Base-by-base conservation (phyloP, 2,329 filamentous ascomycete genomes). In the Endoconidiophora polonica region DNA sequence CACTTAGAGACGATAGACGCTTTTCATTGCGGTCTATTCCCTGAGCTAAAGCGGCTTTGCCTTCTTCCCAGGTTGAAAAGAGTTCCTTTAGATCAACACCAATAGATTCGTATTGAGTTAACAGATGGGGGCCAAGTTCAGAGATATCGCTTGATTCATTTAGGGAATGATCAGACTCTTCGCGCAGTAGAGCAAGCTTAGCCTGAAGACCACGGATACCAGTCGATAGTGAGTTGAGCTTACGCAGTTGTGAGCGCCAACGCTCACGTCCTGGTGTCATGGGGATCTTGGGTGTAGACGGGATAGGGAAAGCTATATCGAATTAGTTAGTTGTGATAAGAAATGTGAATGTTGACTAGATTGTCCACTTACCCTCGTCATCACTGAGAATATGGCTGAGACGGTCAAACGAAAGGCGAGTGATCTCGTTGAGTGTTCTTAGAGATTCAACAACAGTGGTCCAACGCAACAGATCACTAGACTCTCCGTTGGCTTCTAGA, bases 21-120 rank as follows among this genome's bases (percentile, higher is more conserved):
- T 81, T 80, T 62, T 86, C 81, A 60, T 88, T 86, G 52, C 81
- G 79, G 62, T 91, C 82, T 59, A 94, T 83, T 56, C 83, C 88
- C 49, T 79, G 77, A 44, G 86, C 79, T 48, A 98, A 69, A 4
- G 86, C 80, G n/a, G 81, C 76, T 62, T 84, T 90, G 46, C 90
- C 91, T 48, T 82, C 76, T 58, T 93, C 86, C 88, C 88, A 94
- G 55, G 86, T 83, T 55, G 83, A 74, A 64, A 88, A 78, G 46
- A 94, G 68, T 41, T 81, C 76, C 61, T 82, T 82, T 42, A 98
- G 72, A 59, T 98, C 91, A 23, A 80, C 72, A 2, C 91, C 91
- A 55, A 98, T 93, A 3, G 87, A 90, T 51, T 98, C 91, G 63
- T 96, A 98, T 59, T 96, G 91, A 20, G 79, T 68, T 72, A 94